A percentile compares a stretch with the other conserved stretches of the same genome.
These are phyloP conservation scores for Purpureocillium lavendulum DNA, from an alignment of 2,329 filamentous ascomycete species.

Conservation along the genomic window DNA sequence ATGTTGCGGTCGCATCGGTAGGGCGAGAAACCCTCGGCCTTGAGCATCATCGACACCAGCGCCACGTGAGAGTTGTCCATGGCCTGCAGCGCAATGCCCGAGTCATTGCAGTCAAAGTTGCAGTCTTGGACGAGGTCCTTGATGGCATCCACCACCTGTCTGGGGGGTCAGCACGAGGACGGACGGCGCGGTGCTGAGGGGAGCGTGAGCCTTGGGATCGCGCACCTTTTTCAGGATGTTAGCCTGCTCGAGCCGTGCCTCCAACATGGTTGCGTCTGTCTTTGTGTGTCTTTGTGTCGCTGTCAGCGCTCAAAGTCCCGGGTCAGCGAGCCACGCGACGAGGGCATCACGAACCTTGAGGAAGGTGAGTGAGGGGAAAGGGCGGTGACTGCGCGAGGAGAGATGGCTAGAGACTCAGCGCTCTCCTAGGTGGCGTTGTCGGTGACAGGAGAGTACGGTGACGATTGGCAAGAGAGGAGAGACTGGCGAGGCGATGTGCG, in stretches of 20 bases:
- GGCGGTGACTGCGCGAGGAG: background rate
- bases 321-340: background rate
- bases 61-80: constrained; percentile 99
- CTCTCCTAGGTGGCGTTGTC: no score
- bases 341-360: constrained; percentile 1
- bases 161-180: background rate
- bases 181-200: background rate
- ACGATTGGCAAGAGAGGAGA: background rate
- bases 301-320: background rate
- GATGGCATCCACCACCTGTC: constrained; percentile 95
- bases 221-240: constrained; percentile 85
- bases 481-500: background rate
- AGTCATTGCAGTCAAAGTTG: constrained; percentile 99
- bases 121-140: constrained; percentile 99
- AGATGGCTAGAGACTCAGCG: no score
- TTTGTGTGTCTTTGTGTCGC: constrained; percentile 18
- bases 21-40: constrained; percentile 86
- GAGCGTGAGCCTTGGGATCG: background rate
- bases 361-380: background rate
- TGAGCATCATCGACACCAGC: constrained; percentile 97
- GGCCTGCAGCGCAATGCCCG: constrained; percentile 92
- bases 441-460: background rate
- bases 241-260: constrained; percentile 95
- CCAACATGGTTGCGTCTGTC: constrained; percentile 57
- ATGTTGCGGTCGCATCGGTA: constrained; percentile 99